Evolutionary conservation across 2,329 filamentous ascomycete species (phyloP), one percentile per base, ranked within the genome.

Genomic region (Fusarium sp.): DNA sequence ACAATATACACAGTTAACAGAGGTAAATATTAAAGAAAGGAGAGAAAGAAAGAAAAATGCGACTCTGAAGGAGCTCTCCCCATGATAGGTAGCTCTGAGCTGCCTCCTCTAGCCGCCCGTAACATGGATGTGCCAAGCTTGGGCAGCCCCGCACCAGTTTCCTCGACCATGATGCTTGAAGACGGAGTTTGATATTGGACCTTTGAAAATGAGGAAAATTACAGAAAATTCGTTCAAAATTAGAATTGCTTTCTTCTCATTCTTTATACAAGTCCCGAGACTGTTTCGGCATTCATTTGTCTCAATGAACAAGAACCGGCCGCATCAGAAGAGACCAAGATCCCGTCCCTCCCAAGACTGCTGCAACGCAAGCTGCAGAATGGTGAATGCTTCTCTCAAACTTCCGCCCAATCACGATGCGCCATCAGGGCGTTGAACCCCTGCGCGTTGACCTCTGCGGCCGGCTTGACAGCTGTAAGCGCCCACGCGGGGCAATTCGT

Each of bases 51-150:
- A 51, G 54, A 45, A 55, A 45, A 30, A 34, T 34, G 34, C 47
- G 53, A 50, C 51, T 34, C 28, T 57, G 59, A 45, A 50, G 36
- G 40, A 63, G 34, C 40, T 49, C 40, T 57, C 39, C 43, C 39
- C 40, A 40, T n/a, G 49, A 64, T 19, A 36, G 34, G 34, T 39
- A 50, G 53, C 53, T 66, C 32, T 24, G 34, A 51, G 44, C 38
- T 64, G 42, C 42, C 56, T 68, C 53, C 65, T 65, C 40, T 68
- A 68, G 55, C 65, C 65, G 65, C 65, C 65, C 51, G 62, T 47
- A 65, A 53, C 40, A 50, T 36, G 34, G 34, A 36, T 54, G 50
- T 69, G 65, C 65, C 65, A 66, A 68, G 61, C 45, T 62, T 48
- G 56, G 45, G 15, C 39, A 68, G 61, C 65, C 65, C 65, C 65